Conservation (phyloP, 768 basidiomycete species). For the Cystofilobasidium macerans region DNA sequence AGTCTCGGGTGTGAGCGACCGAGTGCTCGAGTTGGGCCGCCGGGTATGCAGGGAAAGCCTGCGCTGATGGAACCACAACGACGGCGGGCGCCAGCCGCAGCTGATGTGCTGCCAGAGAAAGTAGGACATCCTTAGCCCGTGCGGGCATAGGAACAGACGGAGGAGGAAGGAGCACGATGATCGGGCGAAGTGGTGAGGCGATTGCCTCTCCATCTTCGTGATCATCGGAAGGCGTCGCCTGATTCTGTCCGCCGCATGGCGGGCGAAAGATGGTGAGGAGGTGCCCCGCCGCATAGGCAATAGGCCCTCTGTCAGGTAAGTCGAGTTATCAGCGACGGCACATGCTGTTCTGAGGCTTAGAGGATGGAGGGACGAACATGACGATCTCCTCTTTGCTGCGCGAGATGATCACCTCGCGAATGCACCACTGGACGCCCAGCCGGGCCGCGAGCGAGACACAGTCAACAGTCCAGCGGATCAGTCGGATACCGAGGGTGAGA, state of each 20-base stretch:
- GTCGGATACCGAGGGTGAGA: constrained; percentile 1
- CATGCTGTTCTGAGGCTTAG: too few species aligned
- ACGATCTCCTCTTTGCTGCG: constrained; percentile 13
- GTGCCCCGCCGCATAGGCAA: constrained; percentile 1
- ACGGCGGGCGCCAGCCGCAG: constrained; percentile 9
- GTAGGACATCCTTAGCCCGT: not conserved
- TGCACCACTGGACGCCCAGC: constrained; percentile 8
- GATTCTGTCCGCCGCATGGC: not conserved
- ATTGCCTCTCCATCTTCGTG: too few species aligned
- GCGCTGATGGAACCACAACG: constrained; percentile 9
- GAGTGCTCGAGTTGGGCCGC: not conserved
- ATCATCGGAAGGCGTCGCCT: not conserved
- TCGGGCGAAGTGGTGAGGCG: constrained; percentile 1
- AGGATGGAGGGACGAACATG: not conserved
- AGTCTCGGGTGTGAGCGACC: constrained; percentile 1
- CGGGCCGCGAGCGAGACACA: not conserved
- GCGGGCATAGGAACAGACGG: not conserved
- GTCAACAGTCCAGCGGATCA: constrained; percentile 4
- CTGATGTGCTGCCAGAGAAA: constrained; percentile 9
- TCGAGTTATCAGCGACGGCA: not conserved
- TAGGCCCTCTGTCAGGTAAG: not conserved
- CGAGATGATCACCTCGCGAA: not conserved
- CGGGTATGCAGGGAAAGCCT: constrained; percentile 4
- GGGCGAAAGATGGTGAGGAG: constrained; percentile 10
- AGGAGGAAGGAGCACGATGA: constrained; percentile 15